Evolutionary conservation across 257 asterid genomes (phyloP), one percentile per base, ranked within the genome.

Genomic region (Buddleja alternifolia): DNA sequence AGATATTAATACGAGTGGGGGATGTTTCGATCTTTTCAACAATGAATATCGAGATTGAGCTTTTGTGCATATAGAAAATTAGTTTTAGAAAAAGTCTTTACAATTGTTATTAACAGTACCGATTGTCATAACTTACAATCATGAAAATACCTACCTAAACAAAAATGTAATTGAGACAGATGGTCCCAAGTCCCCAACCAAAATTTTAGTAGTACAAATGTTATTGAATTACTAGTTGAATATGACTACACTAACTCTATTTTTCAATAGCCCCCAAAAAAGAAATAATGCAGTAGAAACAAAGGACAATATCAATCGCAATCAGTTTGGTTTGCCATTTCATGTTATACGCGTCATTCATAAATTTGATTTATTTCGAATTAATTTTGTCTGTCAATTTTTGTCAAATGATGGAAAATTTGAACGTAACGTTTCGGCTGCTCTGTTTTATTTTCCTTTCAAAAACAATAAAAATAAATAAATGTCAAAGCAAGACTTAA

Each of bases 391-490:
- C 46, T 67, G 59, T 48, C 62, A n/a, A 45, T 8, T 68, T 64
- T 45, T 50, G n/a, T 23, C 36, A 12, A 66, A 59, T 61, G 48
- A 66, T 57, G 54, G 39, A 12, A 21, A 14, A 14, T 21, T 56
- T 47, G 73, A 72, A 72, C 63, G 66, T 47, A 72, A 67, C 72
- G 64, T 71, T 53, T 67, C 6, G 64, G 62, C 71, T 69, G 68
- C 41, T 46, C 25, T 14, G 0, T 41, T 37, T 65, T 20, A 17
- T 0, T 74, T 24, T 56, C 20, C 23, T 70, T 47, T 11, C 29
- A n/a, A n/a, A n/a, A n/a, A n/a, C n/a, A n/a, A n/a, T n/a, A n/a
- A n/a, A n/a, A n/a, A n/a, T 8, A 3, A 51, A 42, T 51, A 29
- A 64, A 19, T 59, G 60, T 76, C 73, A 59, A 34, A 29, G 37